phyloP scores from a whole-genome alignment of 192 early-diverging fungal species.

The Allomyces javanicus region DNA sequence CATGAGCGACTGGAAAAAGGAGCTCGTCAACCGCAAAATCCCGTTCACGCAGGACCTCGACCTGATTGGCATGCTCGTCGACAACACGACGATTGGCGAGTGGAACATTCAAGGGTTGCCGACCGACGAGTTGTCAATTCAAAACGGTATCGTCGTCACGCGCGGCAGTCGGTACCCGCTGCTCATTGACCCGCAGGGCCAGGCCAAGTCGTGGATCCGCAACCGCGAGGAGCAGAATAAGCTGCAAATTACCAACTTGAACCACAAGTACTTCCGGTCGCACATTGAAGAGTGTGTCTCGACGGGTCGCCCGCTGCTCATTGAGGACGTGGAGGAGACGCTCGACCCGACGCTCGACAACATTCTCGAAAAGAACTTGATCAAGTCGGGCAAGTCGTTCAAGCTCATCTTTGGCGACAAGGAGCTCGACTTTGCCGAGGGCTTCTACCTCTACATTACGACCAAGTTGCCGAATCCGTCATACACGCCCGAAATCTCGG shows the following conservation, averaged over 20 bases:
- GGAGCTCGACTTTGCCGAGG: constrained; percentile 35
- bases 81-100: constrained; percentile 67
- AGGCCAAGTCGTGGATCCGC: constrained; percentile 70
- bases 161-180: constrained; percentile 90
- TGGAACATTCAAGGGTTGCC: constrained; percentile 76
- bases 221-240: constrained; percentile 48
- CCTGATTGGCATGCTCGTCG: constrained; percentile 71
- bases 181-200: constrained; percentile 94
- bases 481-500: constrained; percentile 44
- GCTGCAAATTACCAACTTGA: constrained; percentile 28
- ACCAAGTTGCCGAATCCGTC: constrained; percentile 45
- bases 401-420: constrained; percentile 45
- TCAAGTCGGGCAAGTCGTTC: constrained; percentile 32
- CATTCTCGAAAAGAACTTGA: constrained; percentile 40
- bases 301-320: constrained; percentile 34
- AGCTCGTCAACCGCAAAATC: constrained; percentile 44
- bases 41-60: constrained; percentile 61
- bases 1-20: constrained; percentile 53
- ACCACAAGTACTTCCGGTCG: constrained; percentile 38
- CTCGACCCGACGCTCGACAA: constrained; percentile 44
- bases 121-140: constrained; percentile 78
- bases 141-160: constrained; percentile 95
- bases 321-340: constrained; percentile 44
- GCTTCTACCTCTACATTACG: constrained; percentile 39
- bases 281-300: constrained; percentile 38